Evolutionary conservation across 2,329 filamentous ascomycete genomes (phyloP).

Genomic region (Thermoascus crustaceus): DNA sequence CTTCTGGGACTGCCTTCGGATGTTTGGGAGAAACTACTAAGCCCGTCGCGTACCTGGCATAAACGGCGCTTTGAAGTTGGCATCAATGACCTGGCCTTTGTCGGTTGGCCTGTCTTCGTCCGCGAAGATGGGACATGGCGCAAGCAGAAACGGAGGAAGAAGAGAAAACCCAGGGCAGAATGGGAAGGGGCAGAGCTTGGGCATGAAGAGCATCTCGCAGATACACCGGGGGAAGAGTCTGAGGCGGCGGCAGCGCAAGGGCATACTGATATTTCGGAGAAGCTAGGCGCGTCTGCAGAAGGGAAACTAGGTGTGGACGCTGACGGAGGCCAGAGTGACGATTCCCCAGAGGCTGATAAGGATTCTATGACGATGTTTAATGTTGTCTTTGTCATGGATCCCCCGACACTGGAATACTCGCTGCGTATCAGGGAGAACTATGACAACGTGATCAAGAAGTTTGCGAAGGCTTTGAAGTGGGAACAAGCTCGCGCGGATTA

Average conservation of each 20-base stretch:
- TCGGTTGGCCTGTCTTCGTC: constrained; percentile 78
- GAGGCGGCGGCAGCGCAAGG: constrained; percentile 18
- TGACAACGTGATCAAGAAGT: constrained; percentile 80
- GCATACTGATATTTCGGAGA: constrained; percentile 18
- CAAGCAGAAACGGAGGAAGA: constrained; percentile 50
- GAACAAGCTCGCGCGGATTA: constrained; percentile 86
- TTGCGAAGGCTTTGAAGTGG: constrained; percentile 86
- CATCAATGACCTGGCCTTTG: constrained; percentile 68
- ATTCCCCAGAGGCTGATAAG: constrained; percentile 33
- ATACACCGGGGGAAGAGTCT: constrained; percentile 25
- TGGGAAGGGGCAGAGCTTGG: constrained; percentile 27
- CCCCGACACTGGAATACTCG: constrained; percentile 68
- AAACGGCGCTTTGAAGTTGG: constrained; percentile 76
- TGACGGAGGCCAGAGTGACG: constrained; percentile 15
- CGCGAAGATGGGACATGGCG: constrained; percentile 70
- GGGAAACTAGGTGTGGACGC: constrained; percentile 16
- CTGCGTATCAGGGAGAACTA: constrained; percentile 70
- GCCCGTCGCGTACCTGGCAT: constrained; percentile 66
- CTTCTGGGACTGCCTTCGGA: constrained; percentile 67
- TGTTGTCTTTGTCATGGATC: constrained; percentile 82
- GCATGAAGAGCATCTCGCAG: constrained; percentile 28
- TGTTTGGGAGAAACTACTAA: constrained; percentile 71
- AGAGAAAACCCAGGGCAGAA: constrained; percentile 25
- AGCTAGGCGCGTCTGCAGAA: constrained; percentile 15
- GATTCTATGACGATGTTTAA: constrained; percentile 94